Evolutionary conservation across 2,329 filamentous ascomycete species (phyloP).

Genomic region (Fusarium sp.): DNA sequence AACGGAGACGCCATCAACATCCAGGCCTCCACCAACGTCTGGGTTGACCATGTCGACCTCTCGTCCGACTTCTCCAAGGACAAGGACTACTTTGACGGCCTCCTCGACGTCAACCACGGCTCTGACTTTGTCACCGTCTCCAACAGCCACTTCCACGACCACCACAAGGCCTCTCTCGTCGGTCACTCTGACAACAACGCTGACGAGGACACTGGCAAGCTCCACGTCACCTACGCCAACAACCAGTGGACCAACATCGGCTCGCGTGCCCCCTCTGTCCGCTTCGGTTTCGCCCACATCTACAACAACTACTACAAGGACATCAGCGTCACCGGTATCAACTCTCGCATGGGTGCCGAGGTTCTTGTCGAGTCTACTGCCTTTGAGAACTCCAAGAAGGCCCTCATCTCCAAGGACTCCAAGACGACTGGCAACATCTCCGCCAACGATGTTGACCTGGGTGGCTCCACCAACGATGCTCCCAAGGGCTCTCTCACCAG

Average conservation of each 20-base stretch:
- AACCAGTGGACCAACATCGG: conserved; percentile 73
- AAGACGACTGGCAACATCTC: conserved; percentile 53
- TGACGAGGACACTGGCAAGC: conserved; percentile 66
- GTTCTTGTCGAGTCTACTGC: conserved; percentile 66
- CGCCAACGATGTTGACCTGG: conserved; percentile 54
- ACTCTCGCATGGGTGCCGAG: conserved; percentile 65
- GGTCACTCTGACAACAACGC: conserved; percentile 68
- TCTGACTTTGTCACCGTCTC: conserved; percentile 66
- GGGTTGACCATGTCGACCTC: conserved; percentile 74
- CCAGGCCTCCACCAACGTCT: conserved; percentile 65
- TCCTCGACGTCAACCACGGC: conserved; percentile 70
- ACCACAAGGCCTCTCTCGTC: conserved; percentile 67
- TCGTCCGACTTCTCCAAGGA: conserved; percentile 65
- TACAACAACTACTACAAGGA: conserved; percentile 63
- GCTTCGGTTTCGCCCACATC: conserved; percentile 71
- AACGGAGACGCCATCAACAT: conserved; percentile 69
- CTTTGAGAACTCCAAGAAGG: conserved; percentile 54
- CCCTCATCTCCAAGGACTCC: conserved; percentile 54
- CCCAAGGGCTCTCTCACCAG: conserved; percentile 59
- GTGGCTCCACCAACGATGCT: conserved; percentile 52
- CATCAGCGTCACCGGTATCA: conserved; percentile 58
- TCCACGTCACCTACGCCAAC: conserved; percentile 72
- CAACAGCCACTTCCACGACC: conserved; percentile 47
- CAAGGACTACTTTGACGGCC: conserved; percentile 77
- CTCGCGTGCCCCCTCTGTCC: conserved; percentile 68